Evolutionary conservation across 306 rosid genomes (phyloP).

Genomic region (Cicer arietinum): DNA sequence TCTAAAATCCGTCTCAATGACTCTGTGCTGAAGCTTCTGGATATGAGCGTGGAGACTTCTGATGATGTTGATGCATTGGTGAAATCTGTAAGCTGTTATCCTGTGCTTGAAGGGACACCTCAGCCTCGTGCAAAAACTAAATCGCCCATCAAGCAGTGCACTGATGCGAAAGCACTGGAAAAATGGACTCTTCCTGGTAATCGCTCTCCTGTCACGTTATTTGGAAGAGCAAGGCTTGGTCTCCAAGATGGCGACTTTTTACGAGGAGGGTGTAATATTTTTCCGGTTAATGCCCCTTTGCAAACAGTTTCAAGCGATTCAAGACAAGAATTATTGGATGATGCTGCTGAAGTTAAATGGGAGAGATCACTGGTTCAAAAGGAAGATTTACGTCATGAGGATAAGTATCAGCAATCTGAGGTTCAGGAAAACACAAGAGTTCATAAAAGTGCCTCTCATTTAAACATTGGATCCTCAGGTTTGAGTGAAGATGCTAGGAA

Average conservation of each 20-base stretch:
- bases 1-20: conserved; percentile 49
- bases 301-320: conserved; percentile 43
- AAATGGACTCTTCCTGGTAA: conserved; percentile 52
- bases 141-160: conserved; percentile 46
- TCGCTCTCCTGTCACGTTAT: conserved; percentile 61
- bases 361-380: conserved; percentile 40
- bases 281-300: conserved; percentile 42
- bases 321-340: conserved; percentile 36
- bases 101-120: conserved; percentile 48
- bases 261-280: conserved; percentile 38
- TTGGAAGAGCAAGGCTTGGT: conserved; percentile 80
- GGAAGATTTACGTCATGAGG: conserved; percentile 34
- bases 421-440: conserved; percentile 49
- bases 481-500: conserved; percentile 59
- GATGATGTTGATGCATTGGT: conserved; percentile 38
- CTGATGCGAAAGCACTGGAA: conserved; percentile 40
- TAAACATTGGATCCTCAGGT: conserved; percentile 57
- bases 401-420: conserved; percentile 33
- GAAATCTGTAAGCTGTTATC: conserved; percentile 43
- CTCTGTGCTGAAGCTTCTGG: conserved; percentile 68
- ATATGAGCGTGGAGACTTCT: conserved; percentile 52
- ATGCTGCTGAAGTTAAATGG: conserved; percentile 41
- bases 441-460: conserved; percentile 38
- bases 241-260: conserved; percentile 50
- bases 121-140: conserved; percentile 49